Conservation (phyloP, 2,329 filamentous ascomycete genomes). For the Massarina eburnea region DNA sequence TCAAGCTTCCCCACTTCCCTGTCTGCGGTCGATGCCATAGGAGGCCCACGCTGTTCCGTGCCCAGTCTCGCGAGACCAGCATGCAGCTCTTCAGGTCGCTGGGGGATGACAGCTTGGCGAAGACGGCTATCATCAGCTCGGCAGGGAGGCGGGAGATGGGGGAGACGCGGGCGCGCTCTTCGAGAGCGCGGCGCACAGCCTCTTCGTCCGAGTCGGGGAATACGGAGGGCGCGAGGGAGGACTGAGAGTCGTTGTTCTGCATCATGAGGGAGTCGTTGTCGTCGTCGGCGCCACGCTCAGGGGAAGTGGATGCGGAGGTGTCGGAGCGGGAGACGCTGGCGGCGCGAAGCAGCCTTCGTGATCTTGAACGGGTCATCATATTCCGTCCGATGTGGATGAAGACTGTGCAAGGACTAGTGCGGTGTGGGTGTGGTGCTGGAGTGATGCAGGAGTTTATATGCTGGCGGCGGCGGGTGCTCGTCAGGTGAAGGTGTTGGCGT, state of each 20-base stretch:
- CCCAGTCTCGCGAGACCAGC: conserved; percentile 93
- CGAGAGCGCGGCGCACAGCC: conserved; percentile 56
- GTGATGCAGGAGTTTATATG: neutral
- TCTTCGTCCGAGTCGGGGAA: conserved; percentile 74
- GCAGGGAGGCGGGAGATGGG: conserved; percentile 85
- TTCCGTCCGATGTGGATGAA: conserved; percentile 14
- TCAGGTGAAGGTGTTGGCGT: conserved; percentile 11
- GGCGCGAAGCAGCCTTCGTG: conserved; percentile 35
- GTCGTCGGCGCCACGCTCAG: conserved; percentile 75
- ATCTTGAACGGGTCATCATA: conserved; percentile 21
- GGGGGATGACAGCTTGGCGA: conserved; percentile 76
- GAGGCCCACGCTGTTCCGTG: conserved; percentile 85
- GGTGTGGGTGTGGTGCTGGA: conserved; percentile 4
- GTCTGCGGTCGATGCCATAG: conserved; percentile 94
- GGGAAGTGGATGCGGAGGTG: conserved; percentile 72
- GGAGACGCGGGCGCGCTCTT: conserved; percentile 68
- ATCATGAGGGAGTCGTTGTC: conserved; percentile 91
- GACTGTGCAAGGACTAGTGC: neutral
- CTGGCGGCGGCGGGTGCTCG: conserved; percentile 2
- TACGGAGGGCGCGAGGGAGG: conserved; percentile 80
- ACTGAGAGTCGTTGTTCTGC: conserved; percentile 85
- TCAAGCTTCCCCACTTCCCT: conserved; percentile 80
- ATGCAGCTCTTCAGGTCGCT: conserved; percentile 83
- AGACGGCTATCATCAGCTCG: conserved; percentile 92
- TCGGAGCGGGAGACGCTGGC: conserved; percentile 42